Evolutionary conservation across 495 filamentous ascomycete genomes (phyloP), one percentile per base, ranked within the genome.

Genomic region (Aspergillus wentii): DNA sequence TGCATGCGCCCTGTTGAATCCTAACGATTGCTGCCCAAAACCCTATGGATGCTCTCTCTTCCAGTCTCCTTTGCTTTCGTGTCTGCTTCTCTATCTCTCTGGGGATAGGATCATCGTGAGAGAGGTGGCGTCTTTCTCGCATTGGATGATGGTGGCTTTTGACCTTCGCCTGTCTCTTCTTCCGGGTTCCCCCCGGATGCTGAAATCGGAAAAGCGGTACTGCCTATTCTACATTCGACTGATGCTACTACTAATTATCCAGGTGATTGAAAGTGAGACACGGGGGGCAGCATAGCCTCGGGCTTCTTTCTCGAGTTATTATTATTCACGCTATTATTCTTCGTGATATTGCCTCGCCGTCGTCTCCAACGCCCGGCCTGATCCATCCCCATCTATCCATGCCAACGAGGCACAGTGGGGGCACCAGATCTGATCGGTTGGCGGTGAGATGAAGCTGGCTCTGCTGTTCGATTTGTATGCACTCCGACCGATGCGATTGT

Each of bases 21-120:
- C 62, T 54, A 54, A 54, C 49, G n/a, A 51, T 58, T 60, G 63
- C 58, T 61, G 64, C 64, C 63, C 58, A 56, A 66, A 51, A 29
- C 40, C 41, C 43, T 41, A 45, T 31, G 21, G n/a, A n/a, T n/a
- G n/a, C n/a, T n/a, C n/a, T n/a, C n/a, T n/a, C n/a, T n/a, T n/a
- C n/a, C 43, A 34, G 28, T 33, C 30, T 8, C 46, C 34, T 15
- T 46, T 43, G 42, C 35, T 47, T 45, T 36, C 35, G 38, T 45
- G 38, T 43, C 41, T 51, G 35, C 38, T 44, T 34, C 32, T 37
- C 38, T 30, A 26, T 35, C 21, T 9, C 35, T 41, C 49, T 46
- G 39, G 21, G 41, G 38, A 28, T 46, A 38, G 21, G 49, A 52
- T 53, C 45, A 47, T 30, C 53, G 48, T 39, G 44, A 29, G 46